phyloP scores from a whole-genome alignment of 345 rosid genomes.

The Sonneratia alba region DNA sequence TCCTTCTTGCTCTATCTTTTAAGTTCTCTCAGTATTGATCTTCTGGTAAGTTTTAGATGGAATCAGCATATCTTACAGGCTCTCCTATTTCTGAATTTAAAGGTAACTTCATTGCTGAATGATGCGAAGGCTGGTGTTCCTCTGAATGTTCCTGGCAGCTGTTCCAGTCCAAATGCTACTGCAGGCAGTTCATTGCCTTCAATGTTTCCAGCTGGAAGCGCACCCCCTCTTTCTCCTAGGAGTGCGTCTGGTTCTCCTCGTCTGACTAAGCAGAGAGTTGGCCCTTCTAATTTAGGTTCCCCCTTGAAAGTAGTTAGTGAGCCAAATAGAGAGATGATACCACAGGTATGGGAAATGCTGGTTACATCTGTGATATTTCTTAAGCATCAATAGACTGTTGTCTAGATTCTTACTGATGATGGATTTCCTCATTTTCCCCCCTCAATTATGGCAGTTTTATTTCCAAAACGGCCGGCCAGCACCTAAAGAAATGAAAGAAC shows the following conservation, averaged over 20 bases:
- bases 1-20: background rate
- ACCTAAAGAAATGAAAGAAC: conserved; percentile 70
- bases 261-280: conserved; percentile 56
- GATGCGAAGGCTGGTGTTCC: conserved; percentile 79
- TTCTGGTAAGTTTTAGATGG: background rate
- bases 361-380: background rate
- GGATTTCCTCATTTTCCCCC: conserved; percentile 3
- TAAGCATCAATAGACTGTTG: background rate
- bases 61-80: background rate
- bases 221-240: conserved; percentile 96
- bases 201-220: conserved; percentile 89
- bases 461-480: conserved; percentile 88
- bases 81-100: conserved; percentile 7
- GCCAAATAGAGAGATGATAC: conserved; percentile 74
- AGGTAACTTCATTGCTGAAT: conserved; percentile 68
- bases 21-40: background rate
- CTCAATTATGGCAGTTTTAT: conserved; percentile 57
- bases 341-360: conserved; percentile 53
- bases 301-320: conserved; percentile 73
- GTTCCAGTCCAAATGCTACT: conserved; percentile 45
- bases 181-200: conserved; percentile 69
- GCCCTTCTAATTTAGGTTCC: conserved; percentile 82
- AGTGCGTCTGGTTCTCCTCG: conserved; percentile 89
- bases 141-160: conserved; percentile 56
- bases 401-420: background rate